These are phyloP conservation scores for Neofusicoccum sp. DNA, from an alignment of 2,329 filamentous ascomycete species.

Conservation along the genomic window DNA sequence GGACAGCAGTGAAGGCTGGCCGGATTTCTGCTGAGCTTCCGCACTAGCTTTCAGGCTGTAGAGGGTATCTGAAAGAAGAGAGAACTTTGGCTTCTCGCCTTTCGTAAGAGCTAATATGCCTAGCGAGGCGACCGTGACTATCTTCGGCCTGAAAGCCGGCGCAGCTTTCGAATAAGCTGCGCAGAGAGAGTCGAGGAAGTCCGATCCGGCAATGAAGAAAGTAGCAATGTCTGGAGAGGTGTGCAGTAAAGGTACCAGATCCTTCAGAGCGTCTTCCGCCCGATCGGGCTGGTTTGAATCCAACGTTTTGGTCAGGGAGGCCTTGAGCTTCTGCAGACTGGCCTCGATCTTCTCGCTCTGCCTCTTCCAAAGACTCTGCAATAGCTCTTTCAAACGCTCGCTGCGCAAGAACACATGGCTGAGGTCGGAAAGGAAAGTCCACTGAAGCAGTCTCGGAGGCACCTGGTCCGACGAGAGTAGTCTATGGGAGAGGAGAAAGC, in stretches of 20 bases:
- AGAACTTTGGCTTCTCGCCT: slow-evolving; percentile 67
- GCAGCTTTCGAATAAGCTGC: slow-evolving; percentile 67
- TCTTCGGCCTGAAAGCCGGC: slow-evolving; percentile 62
- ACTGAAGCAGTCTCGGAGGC: slow-evolving; percentile 58
- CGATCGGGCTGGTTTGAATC: slow-evolving; percentile 63
- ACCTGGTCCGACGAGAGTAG: slow-evolving; percentile 54
- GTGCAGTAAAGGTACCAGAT: slow-evolving; percentile 66
- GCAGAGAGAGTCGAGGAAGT: slow-evolving; percentile 79
- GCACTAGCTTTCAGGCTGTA: slow-evolving; percentile 77
- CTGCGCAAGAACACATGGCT: slow-evolving; percentile 68
- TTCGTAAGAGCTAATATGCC: slow-evolving; percentile 72
- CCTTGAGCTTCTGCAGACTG: slow-evolving; percentile 63
- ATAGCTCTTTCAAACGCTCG: slow-evolving; percentile 53
- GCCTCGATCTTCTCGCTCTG: slow-evolving; percentile 55
- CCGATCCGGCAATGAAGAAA: slow-evolving; percentile 79
- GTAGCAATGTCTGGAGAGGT: slow-evolving; percentile 59
- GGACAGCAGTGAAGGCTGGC: slow-evolving; percentile 67
- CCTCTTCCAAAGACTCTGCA: slow-evolving; percentile 56
- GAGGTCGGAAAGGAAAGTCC: slow-evolving; percentile 70
- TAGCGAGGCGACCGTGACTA: slow-evolving; percentile 75
- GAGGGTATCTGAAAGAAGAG: slow-evolving; percentile 78
- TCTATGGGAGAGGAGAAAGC: slow-evolving; percentile 66
- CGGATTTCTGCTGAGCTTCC: slow-evolving; percentile 57
- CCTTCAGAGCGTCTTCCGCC: slow-evolving; percentile 58
- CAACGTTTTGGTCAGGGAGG: slow-evolving; percentile 62